Percentiles rank a stretch among this genome's conserved stretches.
Conservation (phyloP, 2,329 filamentous ascomycete genomes). For the Tolypocladium ovalisporum region DNA sequence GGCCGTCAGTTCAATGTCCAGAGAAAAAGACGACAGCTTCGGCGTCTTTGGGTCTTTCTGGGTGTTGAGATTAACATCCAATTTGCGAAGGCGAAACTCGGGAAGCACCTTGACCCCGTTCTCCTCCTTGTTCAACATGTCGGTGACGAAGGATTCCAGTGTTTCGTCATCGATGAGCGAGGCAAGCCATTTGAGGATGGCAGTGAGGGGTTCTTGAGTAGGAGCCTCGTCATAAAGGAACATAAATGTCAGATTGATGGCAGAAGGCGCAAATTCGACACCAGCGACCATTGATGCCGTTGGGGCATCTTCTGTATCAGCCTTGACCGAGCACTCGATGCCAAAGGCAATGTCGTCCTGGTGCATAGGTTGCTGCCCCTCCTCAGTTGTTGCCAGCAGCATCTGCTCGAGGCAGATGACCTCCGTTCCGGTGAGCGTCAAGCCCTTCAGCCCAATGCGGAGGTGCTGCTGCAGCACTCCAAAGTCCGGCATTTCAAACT, state of each 20-base stretch:
- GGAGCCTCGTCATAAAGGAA: not conserved
- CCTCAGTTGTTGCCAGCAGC: not conserved
- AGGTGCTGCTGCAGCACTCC: not conserved
- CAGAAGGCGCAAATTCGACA: not conserved
- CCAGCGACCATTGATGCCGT: slow-evolving; percentile 1
- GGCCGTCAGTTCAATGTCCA: not conserved
- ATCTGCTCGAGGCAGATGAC: slow-evolving; percentile 3
- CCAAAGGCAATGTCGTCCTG: slow-evolving; percentile 1
- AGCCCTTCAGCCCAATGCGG: not conserved
- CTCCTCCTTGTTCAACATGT: not conserved
- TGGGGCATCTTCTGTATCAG: not conserved
- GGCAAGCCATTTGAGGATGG: slow-evolving; percentile 2
- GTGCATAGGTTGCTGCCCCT: not conserved
- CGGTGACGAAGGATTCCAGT: not conserved
- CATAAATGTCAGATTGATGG: not conserved
- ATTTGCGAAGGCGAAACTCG: not conserved
- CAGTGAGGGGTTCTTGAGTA: not conserved
- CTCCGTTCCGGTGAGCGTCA: slow-evolving; percentile 1
- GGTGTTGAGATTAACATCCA: not conserved
- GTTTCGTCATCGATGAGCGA: not conserved
- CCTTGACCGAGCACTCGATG: slow-evolving; percentile 1
- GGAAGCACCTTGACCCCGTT: not conserved
- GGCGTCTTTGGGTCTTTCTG: not conserved
- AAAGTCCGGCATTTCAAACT: slow-evolving; percentile 1
- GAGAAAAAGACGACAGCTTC: not conserved